Evolutionary conservation across 345 rosid species (phyloP), one percentile per base, ranked within the genome.

Genomic region (Durio zibethinus): DNA sequence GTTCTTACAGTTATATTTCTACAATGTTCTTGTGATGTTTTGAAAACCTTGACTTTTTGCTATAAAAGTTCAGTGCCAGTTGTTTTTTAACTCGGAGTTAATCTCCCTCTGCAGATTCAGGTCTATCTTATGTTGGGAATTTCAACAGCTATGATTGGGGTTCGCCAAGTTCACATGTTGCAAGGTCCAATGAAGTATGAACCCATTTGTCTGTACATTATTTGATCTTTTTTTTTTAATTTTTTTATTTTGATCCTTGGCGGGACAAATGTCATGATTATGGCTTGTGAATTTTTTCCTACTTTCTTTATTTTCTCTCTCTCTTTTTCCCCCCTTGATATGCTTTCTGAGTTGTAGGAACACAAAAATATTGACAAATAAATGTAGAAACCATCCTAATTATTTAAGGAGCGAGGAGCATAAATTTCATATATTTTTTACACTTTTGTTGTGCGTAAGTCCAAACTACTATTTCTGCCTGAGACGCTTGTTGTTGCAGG

Each of bases 401-500:
- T 52, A 31, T 57, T 74, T 61, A 31, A 71, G 65, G 68, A 25
- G 70, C 48, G n/a, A 70, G 31, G 65, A 56, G 72, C 35, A 35
- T 62, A 25, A 54, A 43, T 67, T 73, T 61, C 42, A 16, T 27
- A 0, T 3, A 5, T 16, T 7, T 36, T n/a, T n/a, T n/a, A n/a
- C n/a, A n/a, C n/a, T n/a, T n/a, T n/a, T n/a, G n/a, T n/a, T n/a
- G n/a, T n/a, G 36, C 36, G 4, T 33, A 33, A 33, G 36, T 33
- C 36, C 4, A 4, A 33, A 33, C 36, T 33, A 33, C 57, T 52
- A 20, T 52, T 18, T 52, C 23, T 52, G 23, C 10, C n/a, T 52
- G 10, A 40, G 10, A 40, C 5, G 43, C 75, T 86, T 20, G 95
- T 97, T 0, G 91, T 95, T 95, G 0, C 5, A 36, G 40, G 40